Evolutionary conservation across 208 protist species (phyloP), one percentile per base, ranked within the genome.

Genomic region (Herpetomonas tarakana): DNA sequence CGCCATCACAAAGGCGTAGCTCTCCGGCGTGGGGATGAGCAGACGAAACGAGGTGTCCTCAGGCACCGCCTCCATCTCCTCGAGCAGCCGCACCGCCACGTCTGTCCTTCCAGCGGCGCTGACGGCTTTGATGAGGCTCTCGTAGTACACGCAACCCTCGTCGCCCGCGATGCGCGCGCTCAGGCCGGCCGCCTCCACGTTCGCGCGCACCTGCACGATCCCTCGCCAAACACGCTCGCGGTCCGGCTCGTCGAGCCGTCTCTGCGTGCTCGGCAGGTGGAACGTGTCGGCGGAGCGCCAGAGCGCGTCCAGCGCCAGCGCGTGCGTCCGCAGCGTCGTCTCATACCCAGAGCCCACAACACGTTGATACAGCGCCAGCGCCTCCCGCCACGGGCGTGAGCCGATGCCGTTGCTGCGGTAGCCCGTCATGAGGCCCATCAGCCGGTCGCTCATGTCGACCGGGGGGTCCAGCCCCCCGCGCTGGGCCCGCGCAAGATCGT

Each of bases 361-460:
- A 18, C 53, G 0, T 19, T 75, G 52, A 74, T 94, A 94, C 29
- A 94, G 45, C 44, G 49, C 19, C 28, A 90, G 62, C 30, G 88
- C 88, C 52, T 30, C 19, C 49, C 11, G 7, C 85, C 88, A 94
- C 39, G 88, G 84, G 0, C 88, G 72, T 18, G 83, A 88, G 39
- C 88, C 88, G 16, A 91, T 47, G 22, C 70, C 67, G 35, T 82
- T 81, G 16, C 67, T 88, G 25, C 59, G 62, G 67, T 92, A 92
- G 2, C 84, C 81, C 7, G 81, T 91, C 88, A 92, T 88, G 25
- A 94, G 71, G 0, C 74, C 72, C 77, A 86, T 79, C 12, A 94
- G 46, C 0, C 84, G 76, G 46, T 88, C 68, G 18, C 69, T 74
- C 88, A 94, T 88, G 51, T 81, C 76, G 2, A 74, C 61, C 18